Evolutionary conservation across 208 protist genomes (phyloP), one percentile per base, ranked within the genome.

Genomic region (Acanthamoeba triangularis): DNA sequence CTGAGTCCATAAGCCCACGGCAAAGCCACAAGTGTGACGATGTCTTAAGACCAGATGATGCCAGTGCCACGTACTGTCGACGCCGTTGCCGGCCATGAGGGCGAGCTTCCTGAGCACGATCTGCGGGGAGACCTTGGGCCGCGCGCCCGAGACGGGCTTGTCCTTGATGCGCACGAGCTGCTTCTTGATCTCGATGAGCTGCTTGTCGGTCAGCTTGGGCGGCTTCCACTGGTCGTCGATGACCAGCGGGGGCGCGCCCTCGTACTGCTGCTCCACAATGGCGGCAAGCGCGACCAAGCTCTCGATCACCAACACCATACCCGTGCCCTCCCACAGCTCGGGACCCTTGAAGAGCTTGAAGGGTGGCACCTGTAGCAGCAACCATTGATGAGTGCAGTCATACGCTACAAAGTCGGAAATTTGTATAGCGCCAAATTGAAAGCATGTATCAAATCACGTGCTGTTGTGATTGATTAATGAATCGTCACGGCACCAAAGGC

Each of bases 1-100:
- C 2, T n/a, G n/a, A 85, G 35, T 47, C 25, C 23, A 85, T 33
- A 52, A 52, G 35, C 3, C 16, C 25, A 52, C 2, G n/a, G 5
- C 16, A 3, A 85, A 85, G 25, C 30, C 20, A 85, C 76, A 41
- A 41, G 37, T 41, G 37, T n/a, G n/a, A n/a, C n/a, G n/a, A n/a
- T n/a, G n/a, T n/a, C n/a, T n/a, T n/a, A n/a, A n/a, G n/a, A n/a
- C n/a, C n/a, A n/a, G n/a, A n/a, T n/a, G n/a, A n/a, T n/a, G n/a
- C n/a, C n/a, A n/a, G n/a, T n/a, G n/a, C n/a, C 28, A 28, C n/a
- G 33, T 56, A 88, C 78, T 63, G 18, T 90, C 37, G 13, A 90
- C 82, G 28, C 82, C 82, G 23, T 90, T 90, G 82, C 82, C 82
- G 30, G 82, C 82, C 82, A 90, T 90, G 30, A 90, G 82, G n/a